Percentiles rank a stretch among this genome's conserved stretches.
Evolutionary conservation across 1,284 basidiomycete genomes (phyloP).

Genomic region (Anthracocystis panici-leucophaei): DNA sequence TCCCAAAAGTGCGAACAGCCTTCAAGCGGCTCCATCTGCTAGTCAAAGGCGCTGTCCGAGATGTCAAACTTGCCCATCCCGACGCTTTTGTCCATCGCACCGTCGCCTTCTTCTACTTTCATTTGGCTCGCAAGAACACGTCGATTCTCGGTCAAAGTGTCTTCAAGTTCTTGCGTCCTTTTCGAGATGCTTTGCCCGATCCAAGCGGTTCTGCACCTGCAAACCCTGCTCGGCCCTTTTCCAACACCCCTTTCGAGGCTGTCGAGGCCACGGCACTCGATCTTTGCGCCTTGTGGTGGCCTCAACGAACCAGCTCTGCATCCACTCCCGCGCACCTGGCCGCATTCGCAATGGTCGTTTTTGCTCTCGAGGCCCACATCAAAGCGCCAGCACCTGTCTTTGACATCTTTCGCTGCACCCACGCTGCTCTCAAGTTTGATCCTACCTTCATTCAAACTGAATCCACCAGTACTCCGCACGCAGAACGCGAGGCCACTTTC

Average conservation of each 20-base stretch:
- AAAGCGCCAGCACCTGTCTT: conserved; percentile 15
- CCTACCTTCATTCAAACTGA: neutral
- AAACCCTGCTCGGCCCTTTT: conserved; percentile 2
- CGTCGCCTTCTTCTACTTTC: conserved; percentile 30
- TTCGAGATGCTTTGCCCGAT: neutral
- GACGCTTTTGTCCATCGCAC: conserved; percentile 26
- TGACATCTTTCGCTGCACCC: conserved; percentile 28
- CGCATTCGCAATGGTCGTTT: conserved; percentile 33
- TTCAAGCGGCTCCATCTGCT: conserved; percentile 28
- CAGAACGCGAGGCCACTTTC: neutral
- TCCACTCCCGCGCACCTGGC: conserved; percentile 11
- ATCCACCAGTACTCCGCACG: too few relatives aligned
- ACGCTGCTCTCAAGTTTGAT: conserved; percentile 20
- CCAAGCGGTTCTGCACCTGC: neutral
- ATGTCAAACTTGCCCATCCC: conserved; percentile 29
- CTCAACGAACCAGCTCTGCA: neutral
- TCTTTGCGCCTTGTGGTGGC: conserved; percentile 44
- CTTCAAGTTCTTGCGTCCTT: conserved; percentile 19
- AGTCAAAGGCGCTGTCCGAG: conserved; percentile 13
- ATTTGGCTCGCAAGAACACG: neutral
- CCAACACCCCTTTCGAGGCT: conserved; percentile 21
- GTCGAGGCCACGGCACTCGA: conserved; percentile 40
- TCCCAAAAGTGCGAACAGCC: conserved; percentile 11
- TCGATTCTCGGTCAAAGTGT: conserved; percentile 4
- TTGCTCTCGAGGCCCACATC: conserved; percentile 35